Conservation (phyloP, 2,329 filamentous ascomycete genomes). For the Rhynchosporium secalis region DNA sequence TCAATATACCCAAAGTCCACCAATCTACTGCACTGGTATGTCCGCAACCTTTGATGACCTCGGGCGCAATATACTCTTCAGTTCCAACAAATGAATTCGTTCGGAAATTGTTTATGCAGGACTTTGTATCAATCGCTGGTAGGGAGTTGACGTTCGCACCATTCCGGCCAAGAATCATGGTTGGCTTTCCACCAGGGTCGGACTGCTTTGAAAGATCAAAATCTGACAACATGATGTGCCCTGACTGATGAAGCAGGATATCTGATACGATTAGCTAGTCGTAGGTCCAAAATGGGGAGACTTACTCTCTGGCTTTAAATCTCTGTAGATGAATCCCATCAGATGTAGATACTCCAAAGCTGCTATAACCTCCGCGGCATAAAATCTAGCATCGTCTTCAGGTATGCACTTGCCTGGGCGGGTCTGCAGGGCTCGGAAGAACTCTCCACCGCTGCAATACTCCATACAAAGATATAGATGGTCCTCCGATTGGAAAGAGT, state of each 20-base stretch:
- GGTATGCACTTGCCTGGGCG: constrained; percentile 95
- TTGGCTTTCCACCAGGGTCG: constrained; percentile 90
- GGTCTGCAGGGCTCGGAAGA: constrained; percentile 95
- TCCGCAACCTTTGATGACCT: constrained; percentile 97
- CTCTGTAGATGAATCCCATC: constrained; percentile 99
- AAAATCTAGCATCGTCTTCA: constrained; percentile 95
- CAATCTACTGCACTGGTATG: constrained; percentile 98
- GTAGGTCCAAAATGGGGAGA: constrained; percentile 34
- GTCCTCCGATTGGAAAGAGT: constrained; percentile 98
- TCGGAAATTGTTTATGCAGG: constrained; percentile 96
- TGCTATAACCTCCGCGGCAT: constrained; percentile 95
- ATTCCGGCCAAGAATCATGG: constrained; percentile 88
- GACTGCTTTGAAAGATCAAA: constrained; percentile 99
- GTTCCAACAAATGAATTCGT: constrained; percentile 99
- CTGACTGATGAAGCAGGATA: constrained; percentile 96
- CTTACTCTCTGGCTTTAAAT: constrained; percentile 95
- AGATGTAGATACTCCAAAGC: constrained; percentile 95
- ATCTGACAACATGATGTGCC: constrained; percentile 99
- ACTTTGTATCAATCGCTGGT: constrained; percentile 97
- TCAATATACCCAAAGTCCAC: constrained; percentile 97
- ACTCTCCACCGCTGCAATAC: constrained; percentile 98
- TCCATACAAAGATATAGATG: constrained; percentile 99
- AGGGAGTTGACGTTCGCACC: constrained; percentile 83
- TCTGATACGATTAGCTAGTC: constrained; percentile 58
- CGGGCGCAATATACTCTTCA: constrained; percentile 97